phyloP scores from a whole-genome alignment of 352 stramenopile species.

The Phytophthora meadii region DNA sequence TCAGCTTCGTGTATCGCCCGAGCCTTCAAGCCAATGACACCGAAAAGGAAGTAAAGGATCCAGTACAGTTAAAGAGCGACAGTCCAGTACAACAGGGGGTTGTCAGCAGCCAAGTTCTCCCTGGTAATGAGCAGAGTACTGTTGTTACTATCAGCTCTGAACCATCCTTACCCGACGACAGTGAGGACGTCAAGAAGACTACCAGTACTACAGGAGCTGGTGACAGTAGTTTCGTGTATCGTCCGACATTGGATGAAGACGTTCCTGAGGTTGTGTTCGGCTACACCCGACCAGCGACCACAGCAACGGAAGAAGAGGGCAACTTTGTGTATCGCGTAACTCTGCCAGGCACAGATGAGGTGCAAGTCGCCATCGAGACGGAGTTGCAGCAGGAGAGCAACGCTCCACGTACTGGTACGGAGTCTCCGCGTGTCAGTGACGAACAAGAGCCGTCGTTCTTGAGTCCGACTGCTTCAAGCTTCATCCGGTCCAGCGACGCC shows the following conservation, averaged over 20 bases:
- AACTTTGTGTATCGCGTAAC: constrained; percentile 13
- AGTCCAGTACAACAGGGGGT: background rate
- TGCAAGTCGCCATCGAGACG: background rate
- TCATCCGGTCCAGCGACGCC: constrained; percentile 23
- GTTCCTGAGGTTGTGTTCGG: background rate
- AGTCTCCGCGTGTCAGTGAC: background rate
- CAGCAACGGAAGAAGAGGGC: background rate
- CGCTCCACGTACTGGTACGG: background rate
- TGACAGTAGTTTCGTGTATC: background rate
- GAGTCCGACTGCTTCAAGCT: constrained; percentile 20
- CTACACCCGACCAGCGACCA: background rate
- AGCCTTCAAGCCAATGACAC: background rate
- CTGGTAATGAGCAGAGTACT: no score
- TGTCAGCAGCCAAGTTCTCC: no score
- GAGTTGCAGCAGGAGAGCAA: background rate
- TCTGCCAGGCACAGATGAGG: background rate
- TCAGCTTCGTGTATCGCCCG: constrained; percentile 19
- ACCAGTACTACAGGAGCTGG: background rate
- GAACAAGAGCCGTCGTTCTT: constrained; percentile 15
- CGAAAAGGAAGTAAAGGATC: background rate
- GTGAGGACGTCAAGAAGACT: no score
- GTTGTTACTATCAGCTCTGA: no score
- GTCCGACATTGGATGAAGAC: constrained; percentile 9
- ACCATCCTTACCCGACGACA: no score
- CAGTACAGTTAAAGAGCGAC: background rate